Base-by-base conservation (phyloP, 169 alveolate genomes). In the Plasmodium yoelii region DNA sequence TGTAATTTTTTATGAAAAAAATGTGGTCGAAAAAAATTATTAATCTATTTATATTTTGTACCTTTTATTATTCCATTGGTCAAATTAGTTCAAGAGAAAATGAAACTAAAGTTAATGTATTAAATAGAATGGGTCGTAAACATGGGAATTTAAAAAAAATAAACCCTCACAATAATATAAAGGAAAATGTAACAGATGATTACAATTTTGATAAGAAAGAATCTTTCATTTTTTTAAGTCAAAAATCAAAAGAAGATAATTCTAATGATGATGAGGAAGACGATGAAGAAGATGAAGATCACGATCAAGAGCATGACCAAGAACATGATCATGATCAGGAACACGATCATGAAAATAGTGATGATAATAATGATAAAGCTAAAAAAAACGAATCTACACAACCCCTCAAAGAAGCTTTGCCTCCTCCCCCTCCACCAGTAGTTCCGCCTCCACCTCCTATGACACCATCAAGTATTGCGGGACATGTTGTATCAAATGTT, bases 401-500 rank as follows among this genome's bases (percentile, higher is more conserved):
- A 15, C 6, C 0, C 24, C 22, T 65, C 5, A 60, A n/a, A 28
- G 63, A 72, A 18, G 88, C 88, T 51, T 73, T 74, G 1, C 88
- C 88, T 12, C 88, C 88, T 24, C 88, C 88, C 1, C 88, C 88
- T 12, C 88, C 87, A 9, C 73, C 74, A 18, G 49, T 61, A 9
- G 26, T 13, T 12, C 88, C 15, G 1, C 73, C 88, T n/a, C 28
- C 71, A 10, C 59, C 65, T 6, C 73, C 69, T n/a, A 44, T 46
- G 22, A 74, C 88, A 18, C 51, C 88, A 15, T 74, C 88, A 51
- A 61, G 74, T 26, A 59, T 74, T 19, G 74, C 63, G 2, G 88
- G 88, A 24, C 55, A 74, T 47, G 88, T 73, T 15, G 73, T 73
- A 5, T 73, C 88, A 60, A 73, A 59, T 19, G 61, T 74, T 18